Conservation (phyloP, 352 stramenopile genomes). For the Phytophthora chlamydospora region DNA sequence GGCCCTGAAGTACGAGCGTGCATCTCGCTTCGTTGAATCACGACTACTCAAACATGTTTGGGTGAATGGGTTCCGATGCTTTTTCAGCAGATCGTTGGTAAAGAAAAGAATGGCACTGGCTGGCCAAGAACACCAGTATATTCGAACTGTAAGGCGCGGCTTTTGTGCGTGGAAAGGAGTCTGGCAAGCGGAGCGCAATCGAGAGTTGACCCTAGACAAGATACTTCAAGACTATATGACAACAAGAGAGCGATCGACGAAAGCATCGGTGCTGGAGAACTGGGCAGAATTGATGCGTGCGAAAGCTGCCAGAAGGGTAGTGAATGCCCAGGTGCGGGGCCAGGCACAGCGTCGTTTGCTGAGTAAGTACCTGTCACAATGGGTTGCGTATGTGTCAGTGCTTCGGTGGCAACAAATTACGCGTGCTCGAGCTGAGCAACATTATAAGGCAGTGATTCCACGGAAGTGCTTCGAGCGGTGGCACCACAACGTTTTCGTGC, state of each 20-base stretch:
- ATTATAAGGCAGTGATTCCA: constrained; percentile 31
- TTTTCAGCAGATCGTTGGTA: constrained; percentile 5
- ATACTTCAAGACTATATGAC: constrained; percentile 11
- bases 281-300: constrained; percentile 33
- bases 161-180: constrained; percentile 27
- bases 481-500: constrained; percentile 25
- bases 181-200: constrained; percentile 17
- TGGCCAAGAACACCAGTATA: constrained; percentile 11
- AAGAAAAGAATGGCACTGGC: constrained; percentile 18
- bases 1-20: constrained; percentile 22
- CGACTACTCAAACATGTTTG: constrained; percentile 32
- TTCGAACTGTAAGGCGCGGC: constrained; percentile 4
- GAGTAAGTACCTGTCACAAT: constrained; percentile 28
- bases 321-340: constrained; percentile 42
- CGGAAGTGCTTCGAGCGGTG: constrained; percentile 44
- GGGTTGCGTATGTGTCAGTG: constrained; percentile 40
- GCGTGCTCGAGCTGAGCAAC: constrained; percentile 35
- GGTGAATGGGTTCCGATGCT: constrained; percentile 25
- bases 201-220: constrained; percentile 1
- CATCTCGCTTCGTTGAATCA: constrained; percentile 17
- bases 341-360: constrained; percentile 35
- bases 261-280: constrained; percentile 14
- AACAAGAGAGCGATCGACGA: constrained; percentile 3
- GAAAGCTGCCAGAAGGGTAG: constrained; percentile 31
- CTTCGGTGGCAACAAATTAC: constrained; percentile 55